Evolutionary conservation across 371 early-diverging fungal species (phyloP).

Genomic region (Mortierella sp.): DNA sequence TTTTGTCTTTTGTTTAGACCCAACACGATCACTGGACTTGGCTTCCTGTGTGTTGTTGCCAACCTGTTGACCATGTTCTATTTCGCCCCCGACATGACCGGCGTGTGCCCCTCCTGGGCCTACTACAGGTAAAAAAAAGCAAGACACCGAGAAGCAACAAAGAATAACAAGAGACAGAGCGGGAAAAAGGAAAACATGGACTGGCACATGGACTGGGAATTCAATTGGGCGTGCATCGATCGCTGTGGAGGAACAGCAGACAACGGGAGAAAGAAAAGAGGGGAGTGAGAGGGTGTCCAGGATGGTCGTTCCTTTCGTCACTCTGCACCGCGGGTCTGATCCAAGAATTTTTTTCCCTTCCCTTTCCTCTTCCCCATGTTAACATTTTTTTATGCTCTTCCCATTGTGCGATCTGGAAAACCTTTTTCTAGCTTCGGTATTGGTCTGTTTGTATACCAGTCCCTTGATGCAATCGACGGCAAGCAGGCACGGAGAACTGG

Average conservation of each 20-base stretch:
- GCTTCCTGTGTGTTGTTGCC: slow-evolving; percentile 87
- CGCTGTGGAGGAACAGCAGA: too few species aligned
- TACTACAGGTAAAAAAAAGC: slow-evolving; percentile 72
- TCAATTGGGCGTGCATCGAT: too few species aligned
- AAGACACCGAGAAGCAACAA: background rate
- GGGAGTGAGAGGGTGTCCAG: background rate
- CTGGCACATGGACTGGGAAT: too few species aligned
- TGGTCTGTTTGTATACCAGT: slow-evolving; percentile 94
- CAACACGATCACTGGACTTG: slow-evolving; percentile 96
- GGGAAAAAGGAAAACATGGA: too few species aligned
- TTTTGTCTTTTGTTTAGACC: slow-evolving; percentile 73
- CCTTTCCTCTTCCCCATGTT: background rate
- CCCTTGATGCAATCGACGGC: slow-evolving; percentile 98
- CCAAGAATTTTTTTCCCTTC: background rate
- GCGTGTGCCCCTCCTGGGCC: slow-evolving; percentile 87
- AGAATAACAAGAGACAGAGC: background rate
- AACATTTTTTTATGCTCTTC: slow-evolving; percentile 1
- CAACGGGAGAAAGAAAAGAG: background rate
- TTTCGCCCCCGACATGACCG: slow-evolving; percentile 81
- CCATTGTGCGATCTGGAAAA: background rate
- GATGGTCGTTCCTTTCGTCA: background rate
- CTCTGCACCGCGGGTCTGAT: background rate
- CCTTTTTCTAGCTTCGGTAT: slow-evolving; percentile 77
- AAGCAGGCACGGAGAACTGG: slow-evolving; percentile 97
- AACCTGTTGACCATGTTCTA: slow-evolving; percentile 77